Evolutionary conservation across 352 stramenopile genomes (phyloP).

Genomic region (Phytophthora niederhauseri): DNA sequence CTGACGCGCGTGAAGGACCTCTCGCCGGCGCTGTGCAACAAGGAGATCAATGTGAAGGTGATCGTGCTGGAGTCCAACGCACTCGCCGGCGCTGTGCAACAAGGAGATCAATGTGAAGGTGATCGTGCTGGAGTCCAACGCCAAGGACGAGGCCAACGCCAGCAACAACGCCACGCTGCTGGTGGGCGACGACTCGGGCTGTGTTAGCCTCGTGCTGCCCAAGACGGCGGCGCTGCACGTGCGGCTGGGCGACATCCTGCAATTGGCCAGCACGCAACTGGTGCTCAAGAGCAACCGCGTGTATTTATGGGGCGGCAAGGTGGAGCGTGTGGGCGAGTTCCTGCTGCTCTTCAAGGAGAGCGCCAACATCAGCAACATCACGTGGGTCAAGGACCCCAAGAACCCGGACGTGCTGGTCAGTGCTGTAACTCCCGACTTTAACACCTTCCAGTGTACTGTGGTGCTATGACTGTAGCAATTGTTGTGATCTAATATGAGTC

Average conservation of each 20-base stretch:
- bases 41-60: conserved; percentile 77
- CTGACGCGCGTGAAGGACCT: conserved; percentile 81
- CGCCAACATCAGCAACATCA: conserved; percentile 81
- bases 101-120: conserved; percentile 81
- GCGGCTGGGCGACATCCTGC: conserved; percentile 77
- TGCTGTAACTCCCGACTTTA: background rate
- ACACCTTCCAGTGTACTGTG: background rate
- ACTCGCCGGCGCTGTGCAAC: conserved; percentile 48
- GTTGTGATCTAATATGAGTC: background rate
- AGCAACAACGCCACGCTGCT: conserved; percentile 85
- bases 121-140: conserved; percentile 84
- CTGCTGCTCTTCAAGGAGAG: conserved; percentile 88
- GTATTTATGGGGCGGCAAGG: conserved; percentile 81
- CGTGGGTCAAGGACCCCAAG: conserved; percentile 82
- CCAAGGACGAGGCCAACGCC: conserved; percentile 76
- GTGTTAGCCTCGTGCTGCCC: conserved; percentile 79
- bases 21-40: conserved; percentile 54
- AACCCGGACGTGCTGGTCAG: conserved; percentile 72
- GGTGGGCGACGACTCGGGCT: conserved; percentile 83
- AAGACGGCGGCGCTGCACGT: conserved; percentile 72
- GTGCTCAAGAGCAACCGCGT: conserved; percentile 81
- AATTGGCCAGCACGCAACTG: conserved; percentile 69
- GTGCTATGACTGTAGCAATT: background rate
- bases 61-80: conserved; percentile 86
- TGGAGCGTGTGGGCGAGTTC: conserved; percentile 88